Conservation (phyloP, 257 asterid species). For the Paulownia fortunei region DNA sequence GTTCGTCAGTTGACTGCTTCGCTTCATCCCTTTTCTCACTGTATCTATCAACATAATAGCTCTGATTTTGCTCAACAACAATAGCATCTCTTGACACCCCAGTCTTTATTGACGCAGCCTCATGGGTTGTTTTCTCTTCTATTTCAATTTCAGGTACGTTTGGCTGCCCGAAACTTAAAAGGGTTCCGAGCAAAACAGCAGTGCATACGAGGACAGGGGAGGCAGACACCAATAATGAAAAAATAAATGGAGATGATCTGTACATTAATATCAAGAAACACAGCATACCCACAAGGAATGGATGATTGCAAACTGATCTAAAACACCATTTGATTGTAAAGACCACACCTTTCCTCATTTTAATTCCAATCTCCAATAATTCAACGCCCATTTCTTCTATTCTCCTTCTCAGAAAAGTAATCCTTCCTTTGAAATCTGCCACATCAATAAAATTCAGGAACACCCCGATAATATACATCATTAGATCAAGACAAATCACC, state of each 20-base stretch:
- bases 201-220: slow-evolving; percentile 87
- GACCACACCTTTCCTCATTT: slow-evolving; percentile 54
- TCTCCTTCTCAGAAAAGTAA: slow-evolving; percentile 4
- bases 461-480: slow-evolving; percentile 14
- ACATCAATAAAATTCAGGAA: slow-evolving; percentile 37
- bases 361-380: slow-evolving; percentile 52
- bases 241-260: slow-evolving; percentile 66
- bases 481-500: slow-evolving; percentile 36
- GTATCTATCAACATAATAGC: slow-evolving; percentile 43
- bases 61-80: slow-evolving; percentile 48
- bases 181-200: slow-evolving; percentile 80
- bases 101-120: slow-evolving; percentile 35
- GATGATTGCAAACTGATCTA: slow-evolving; percentile 66
- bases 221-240: slow-evolving; percentile 71
- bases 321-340: slow-evolving; percentile 53
- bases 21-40: slow-evolving; percentile 39
- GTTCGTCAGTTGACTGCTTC: slow-evolving; percentile 24
- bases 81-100: slow-evolving; percentile 41
- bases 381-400: slow-evolving; percentile 43
- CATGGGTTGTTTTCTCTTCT: slow-evolving; percentile 49
- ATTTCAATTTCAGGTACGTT: slow-evolving; percentile 60
- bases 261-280: slow-evolving; percentile 56
- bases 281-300: slow-evolving; percentile 61
- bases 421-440: slow-evolving; percentile 41
- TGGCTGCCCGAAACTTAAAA: slow-evolving; percentile 76